These are phyloP conservation scores for Austroboletus niveus DNA, from an alignment of 1,284 basidiomycete genomes.

Conservation along the genomic window DNA sequence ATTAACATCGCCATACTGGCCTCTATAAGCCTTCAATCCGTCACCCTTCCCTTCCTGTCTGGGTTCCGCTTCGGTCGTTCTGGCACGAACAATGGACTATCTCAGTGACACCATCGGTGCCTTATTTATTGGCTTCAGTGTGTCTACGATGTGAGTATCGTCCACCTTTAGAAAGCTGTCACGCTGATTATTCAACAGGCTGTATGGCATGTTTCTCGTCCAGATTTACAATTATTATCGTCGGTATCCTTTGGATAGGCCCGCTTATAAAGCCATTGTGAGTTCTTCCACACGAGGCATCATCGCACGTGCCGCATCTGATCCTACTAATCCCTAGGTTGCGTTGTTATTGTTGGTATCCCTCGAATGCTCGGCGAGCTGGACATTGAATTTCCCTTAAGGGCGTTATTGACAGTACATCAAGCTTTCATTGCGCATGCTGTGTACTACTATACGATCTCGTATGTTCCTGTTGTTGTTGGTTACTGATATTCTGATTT, in stretches of 20 bases:
- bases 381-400: constrained; percentile 22
- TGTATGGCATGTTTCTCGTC: constrained; percentile 50
- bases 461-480: constrained; percentile 33
- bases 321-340: constrained; percentile 13
- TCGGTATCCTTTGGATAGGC: constrained; percentile 52
- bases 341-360: constrained; percentile 21
- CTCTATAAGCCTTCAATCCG: neutral
- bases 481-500: constrained; percentile 8
- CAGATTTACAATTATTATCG: constrained; percentile 56
- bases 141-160: constrained; percentile 42
- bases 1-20: neutral
- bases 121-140: constrained; percentile 53
- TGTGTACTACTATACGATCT: constrained; percentile 56
- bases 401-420: constrained; percentile 50
- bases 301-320: neutral
- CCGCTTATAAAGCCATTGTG: constrained; percentile 55
- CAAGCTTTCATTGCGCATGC: constrained; percentile 54
- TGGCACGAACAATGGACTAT: constrained; percentile 14
- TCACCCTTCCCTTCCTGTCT: neutral
- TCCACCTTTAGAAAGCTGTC: neutral
- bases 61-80: neutral
- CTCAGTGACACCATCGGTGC: constrained; percentile 60
- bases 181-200: constrained; percentile 25
- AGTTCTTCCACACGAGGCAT: constrained; percentile 23
- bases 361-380: neutral